phyloP scores from a whole-genome alignment of 1,139 yeast species.

The Candida sp. region DNA sequence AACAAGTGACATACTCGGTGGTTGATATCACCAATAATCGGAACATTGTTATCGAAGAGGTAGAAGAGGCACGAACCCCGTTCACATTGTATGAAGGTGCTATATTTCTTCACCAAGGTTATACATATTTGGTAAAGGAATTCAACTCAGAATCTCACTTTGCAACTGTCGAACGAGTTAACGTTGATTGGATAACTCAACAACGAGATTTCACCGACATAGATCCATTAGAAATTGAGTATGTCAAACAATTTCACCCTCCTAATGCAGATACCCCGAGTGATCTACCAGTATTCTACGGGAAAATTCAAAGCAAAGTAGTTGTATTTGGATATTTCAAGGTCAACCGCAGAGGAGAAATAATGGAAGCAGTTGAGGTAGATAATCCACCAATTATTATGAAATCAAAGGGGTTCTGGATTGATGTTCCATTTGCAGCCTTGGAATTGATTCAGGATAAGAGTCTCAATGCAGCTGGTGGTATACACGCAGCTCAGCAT shows the following conservation, averaged over 20 bases:
- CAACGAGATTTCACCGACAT: conserved; percentile 93
- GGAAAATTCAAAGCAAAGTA: conserved; percentile 67
- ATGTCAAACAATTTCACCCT: conserved; percentile 49
- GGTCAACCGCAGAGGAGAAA: conserved; percentile 68
- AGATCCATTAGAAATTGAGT: conserved; percentile 77
- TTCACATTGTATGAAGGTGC: conserved; percentile 96
- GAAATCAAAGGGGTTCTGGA: conserved; percentile 83
- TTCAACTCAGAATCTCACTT: conserved; percentile 70
- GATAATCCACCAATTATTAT: conserved; percentile 78
- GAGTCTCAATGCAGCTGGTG: conserved; percentile 72
- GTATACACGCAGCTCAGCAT: conserved; percentile 97
- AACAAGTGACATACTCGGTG: conserved; percentile 78
- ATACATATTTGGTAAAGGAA: conserved; percentile 80
- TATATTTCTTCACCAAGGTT: conserved; percentile 90
- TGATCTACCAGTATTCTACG: conserved; percentile 73
- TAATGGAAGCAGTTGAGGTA: conserved; percentile 90
- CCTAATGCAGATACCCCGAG: conserved; percentile 14
- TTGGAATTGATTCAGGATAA: conserved; percentile 57
- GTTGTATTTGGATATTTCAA: conserved; percentile 92
- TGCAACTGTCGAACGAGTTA: conserved; percentile 84
- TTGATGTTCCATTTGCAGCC: conserved; percentile 70
- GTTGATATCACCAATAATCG: conserved; percentile 80
- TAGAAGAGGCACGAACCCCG: conserved; percentile 87
- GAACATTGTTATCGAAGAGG: conserved; percentile 77
- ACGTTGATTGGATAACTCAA: conserved; percentile 89